Evolutionary conservation across 805 yeast genomes (phyloP).

Genomic region (Myxozyma sirexii): DNA sequence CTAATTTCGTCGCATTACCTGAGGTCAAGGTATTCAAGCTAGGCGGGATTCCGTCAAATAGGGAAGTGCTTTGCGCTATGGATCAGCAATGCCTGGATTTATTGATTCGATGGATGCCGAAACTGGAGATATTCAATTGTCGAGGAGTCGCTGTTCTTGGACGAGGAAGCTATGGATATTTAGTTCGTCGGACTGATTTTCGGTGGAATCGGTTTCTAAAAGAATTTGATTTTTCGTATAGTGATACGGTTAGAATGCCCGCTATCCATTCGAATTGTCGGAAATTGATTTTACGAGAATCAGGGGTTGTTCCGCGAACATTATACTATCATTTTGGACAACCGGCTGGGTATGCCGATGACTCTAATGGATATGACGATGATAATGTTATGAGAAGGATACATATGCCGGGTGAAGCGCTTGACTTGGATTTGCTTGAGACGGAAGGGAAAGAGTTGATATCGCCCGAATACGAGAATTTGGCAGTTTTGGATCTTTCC

Average conservation of each 20-base stretch:
- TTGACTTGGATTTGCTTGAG: background rate
- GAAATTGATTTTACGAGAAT: constrained; percentile 6
- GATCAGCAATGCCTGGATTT: constrained; percentile 30
- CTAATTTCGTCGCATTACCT: constrained; percentile 18
- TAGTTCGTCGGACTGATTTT: constrained; percentile 18
- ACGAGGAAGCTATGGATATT: constrained; percentile 21
- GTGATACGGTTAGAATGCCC: constrained; percentile 23
- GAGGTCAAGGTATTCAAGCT: constrained; percentile 6
- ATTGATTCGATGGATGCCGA: constrained; percentile 27
- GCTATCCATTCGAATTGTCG: constrained; percentile 2
- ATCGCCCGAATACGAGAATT: constrained; percentile 9
- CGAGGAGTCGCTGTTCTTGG: constrained; percentile 22
- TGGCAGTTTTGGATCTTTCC: constrained; percentile 19
- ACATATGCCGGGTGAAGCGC: background rate
- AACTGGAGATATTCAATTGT: constrained; percentile 14
- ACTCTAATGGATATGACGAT: constrained; percentile 5
- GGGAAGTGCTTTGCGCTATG: background rate
- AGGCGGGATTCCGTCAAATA: constrained; percentile 12
- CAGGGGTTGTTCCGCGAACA: constrained; percentile 13
- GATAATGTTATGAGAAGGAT: background rate
- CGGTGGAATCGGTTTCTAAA: constrained; percentile 4
- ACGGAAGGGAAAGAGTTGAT: background rate
- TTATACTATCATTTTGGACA: background rate
- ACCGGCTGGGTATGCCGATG: constrained; percentile 15
- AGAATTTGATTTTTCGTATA: constrained; percentile 15